These are phyloP conservation scores for Lasiodiplodia gonubiensis DNA, from an alignment of 2,329 filamentous ascomycete genomes.

Conservation along the genomic window DNA sequence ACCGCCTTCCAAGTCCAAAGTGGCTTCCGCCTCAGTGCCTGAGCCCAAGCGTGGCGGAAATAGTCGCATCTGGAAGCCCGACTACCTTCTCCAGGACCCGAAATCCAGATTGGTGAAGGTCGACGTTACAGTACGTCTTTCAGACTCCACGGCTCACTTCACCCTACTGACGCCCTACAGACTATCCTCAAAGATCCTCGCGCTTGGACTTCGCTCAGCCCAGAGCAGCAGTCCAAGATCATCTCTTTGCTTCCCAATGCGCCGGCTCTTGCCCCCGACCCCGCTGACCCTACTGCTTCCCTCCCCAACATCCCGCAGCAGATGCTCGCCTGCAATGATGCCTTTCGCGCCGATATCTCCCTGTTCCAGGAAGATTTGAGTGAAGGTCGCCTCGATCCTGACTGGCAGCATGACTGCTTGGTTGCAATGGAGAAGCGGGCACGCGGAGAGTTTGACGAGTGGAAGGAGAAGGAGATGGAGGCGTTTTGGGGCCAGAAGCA, in stretches of 20 bases:
- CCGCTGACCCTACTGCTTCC: not conserved
- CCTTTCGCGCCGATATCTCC: constrained; percentile 60
- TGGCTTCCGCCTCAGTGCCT: not conserved
- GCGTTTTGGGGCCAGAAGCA: constrained; percentile 64
- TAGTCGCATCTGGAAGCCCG: constrained; percentile 35
- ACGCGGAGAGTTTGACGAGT: constrained; percentile 62
- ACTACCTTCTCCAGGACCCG: constrained; percentile 42
- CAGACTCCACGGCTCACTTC: not conserved
- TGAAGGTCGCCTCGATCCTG: constrained; percentile 61
- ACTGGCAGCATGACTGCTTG: constrained; percentile 62
- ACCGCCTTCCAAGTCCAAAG: constrained; percentile 16
- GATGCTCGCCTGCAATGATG: constrained; percentile 44
- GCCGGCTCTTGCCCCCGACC: not conserved
- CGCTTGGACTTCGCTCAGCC: constrained; percentile 27
- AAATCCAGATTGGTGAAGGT: constrained; percentile 39
- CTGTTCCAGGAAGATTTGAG: constrained; percentile 62
- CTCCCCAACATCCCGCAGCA: constrained; percentile 29
- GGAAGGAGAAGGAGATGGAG: constrained; percentile 61
- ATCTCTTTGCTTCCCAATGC: constrained; percentile 12
- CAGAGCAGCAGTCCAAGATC: constrained; percentile 21
- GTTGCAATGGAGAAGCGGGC: constrained; percentile 59
- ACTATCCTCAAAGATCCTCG: constrained; percentile 27
- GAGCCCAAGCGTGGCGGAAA: constrained; percentile 3
- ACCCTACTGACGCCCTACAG: not conserved
- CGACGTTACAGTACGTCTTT: constrained; percentile 39